Conservation (phyloP, 2,329 filamentous ascomycete genomes). For the Coccinonectria pachysandricola region DNA sequence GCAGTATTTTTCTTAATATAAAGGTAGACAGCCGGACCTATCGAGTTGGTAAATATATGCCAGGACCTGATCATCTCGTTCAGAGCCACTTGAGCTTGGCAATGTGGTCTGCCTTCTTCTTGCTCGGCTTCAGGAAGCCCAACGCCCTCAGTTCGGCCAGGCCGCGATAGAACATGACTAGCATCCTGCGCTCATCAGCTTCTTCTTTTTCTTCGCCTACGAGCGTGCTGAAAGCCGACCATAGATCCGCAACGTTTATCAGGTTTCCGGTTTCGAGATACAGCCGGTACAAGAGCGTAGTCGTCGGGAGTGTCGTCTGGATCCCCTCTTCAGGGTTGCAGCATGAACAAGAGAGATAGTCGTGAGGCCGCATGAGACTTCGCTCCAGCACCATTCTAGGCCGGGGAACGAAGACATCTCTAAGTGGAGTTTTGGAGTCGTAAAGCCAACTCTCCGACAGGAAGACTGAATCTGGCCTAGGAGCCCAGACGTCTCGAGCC, state of each 20-base stretch:
- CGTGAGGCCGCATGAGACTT: slow-evolving; percentile 60
- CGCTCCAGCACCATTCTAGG: slow-evolving; percentile 62
- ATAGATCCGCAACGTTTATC: slow-evolving; percentile 71
- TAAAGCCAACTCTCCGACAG: slow-evolving; percentile 68
- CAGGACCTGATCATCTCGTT: slow-evolving; percentile 5
- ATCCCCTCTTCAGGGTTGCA: slow-evolving; percentile 45
- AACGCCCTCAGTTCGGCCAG: slow-evolving; percentile 77
- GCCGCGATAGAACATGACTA: slow-evolving; percentile 74
- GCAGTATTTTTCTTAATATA: too few relatives aligned
- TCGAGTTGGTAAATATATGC: too few relatives aligned
- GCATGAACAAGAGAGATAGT: slow-evolving; percentile 67
- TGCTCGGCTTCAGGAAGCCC: slow-evolving; percentile 80
- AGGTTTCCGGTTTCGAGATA: slow-evolving; percentile 68
- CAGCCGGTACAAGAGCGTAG: slow-evolving; percentile 66
- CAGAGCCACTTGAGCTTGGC: slow-evolving; percentile 77
- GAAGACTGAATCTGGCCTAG: slow-evolving; percentile 33
- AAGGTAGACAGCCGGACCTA: too few relatives aligned
- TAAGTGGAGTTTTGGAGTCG: slow-evolving; percentile 57
- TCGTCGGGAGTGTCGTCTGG: slow-evolving; percentile 54
- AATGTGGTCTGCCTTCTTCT: slow-evolving; percentile 86
- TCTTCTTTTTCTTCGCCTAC: slow-evolving; percentile 31
- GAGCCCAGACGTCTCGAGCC: slow-evolving; percentile 13
- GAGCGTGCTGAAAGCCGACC: slow-evolving; percentile 63
- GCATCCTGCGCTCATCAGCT: slow-evolving; percentile 42
- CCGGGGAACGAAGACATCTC: slow-evolving; percentile 64